Percentiles rank a stretch among this genome's conserved stretches.
These are phyloP conservation scores for Periconia macrospinosa DNA, from an alignment of 2,329 filamentous ascomycete genomes.

Conservation along the genomic window DNA sequence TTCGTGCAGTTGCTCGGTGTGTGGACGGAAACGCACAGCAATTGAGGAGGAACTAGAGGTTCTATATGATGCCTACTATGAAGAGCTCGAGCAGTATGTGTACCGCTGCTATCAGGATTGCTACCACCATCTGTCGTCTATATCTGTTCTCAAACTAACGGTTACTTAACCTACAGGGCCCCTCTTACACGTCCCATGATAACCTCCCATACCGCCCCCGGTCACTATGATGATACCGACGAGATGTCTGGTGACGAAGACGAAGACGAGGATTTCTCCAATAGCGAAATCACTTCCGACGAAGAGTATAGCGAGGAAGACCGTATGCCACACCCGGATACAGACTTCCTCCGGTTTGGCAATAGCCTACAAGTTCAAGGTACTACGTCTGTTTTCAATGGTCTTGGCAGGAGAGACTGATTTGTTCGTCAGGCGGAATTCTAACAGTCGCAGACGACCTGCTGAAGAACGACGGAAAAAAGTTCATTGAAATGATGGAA, in stretches of 20 bases:
- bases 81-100: conserved; percentile 96
- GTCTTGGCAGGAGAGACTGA: conserved; percentile 22
- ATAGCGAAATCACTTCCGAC: conserved; percentile 65
- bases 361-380: conserved; percentile 95
- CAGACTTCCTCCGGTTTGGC: conserved; percentile 96
- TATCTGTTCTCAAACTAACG: conserved; percentile 56
- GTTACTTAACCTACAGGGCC: conserved; percentile 55
- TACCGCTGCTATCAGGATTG: conserved; percentile 74
- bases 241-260: conserved; percentile 61
- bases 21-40: conserved; percentile 90
- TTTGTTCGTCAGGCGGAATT: conserved; percentile 74
- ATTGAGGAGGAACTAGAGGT: conserved; percentile 98
- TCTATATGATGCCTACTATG: conserved; percentile 97
- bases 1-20: conserved; percentile 97
- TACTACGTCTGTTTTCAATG: conserved; percentile 38
- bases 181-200: conserved; percentile 63
- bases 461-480: conserved; percentile 97
- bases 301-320: conserved; percentile 69
- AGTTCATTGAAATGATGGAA: conserved; percentile 99
- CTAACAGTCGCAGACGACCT: conserved; percentile 98
- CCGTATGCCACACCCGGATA: conserved; percentile 66
- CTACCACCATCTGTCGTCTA: conserved; percentile 64
- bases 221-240: conserved; percentile 58
- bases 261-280: conserved; percentile 53
- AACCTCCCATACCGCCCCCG: conserved; percentile 69